Percentiles rank a stretch among this genome's conserved stretches.
phyloP scores from a whole-genome alignment of 257 asterid species.

The Primulina eburnea region DNA sequence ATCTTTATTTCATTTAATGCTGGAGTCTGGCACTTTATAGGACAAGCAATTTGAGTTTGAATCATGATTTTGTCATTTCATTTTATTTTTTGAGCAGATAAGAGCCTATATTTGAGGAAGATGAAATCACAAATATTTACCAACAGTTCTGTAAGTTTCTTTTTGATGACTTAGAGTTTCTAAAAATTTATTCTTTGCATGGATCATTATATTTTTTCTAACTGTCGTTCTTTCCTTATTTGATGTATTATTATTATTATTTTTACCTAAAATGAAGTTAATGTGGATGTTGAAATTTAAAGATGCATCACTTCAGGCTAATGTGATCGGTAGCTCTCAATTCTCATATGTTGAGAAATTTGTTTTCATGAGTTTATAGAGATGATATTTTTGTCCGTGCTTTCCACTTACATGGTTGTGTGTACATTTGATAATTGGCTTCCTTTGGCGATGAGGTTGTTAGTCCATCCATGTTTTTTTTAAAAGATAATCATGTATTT shows the following conservation, averaged over 20 bases:
- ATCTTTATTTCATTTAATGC: neutral
- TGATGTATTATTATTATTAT: neutral
- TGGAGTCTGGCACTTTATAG: neutral
- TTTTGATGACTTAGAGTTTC: constrained; percentile 5
- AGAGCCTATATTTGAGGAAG: constrained; percentile 64
- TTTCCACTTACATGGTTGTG: neutral
- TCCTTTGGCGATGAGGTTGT: neutral
- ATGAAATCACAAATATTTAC: constrained; percentile 85
- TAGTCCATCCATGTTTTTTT: neutral
- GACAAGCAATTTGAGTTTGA: constrained; percentile 3
- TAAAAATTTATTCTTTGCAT: neutral
- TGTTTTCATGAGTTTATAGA: neutral
- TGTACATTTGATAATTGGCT: neutral
- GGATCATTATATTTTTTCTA: neutral
- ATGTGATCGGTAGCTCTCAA: neutral
- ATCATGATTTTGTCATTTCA: neutral
- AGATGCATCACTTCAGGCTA: neutral
- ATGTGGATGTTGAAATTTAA: neutral
- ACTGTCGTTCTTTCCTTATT: neutral
- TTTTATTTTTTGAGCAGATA: constrained; percentile 42
- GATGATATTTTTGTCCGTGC: neutral
- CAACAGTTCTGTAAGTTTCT: constrained; percentile 85
- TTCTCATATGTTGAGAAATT: neutral
- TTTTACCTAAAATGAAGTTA: no score
- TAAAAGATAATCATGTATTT: neutral